Conservation (phyloP, 176 grass and related monocot genomes). For the Phragmites australis region DNA sequence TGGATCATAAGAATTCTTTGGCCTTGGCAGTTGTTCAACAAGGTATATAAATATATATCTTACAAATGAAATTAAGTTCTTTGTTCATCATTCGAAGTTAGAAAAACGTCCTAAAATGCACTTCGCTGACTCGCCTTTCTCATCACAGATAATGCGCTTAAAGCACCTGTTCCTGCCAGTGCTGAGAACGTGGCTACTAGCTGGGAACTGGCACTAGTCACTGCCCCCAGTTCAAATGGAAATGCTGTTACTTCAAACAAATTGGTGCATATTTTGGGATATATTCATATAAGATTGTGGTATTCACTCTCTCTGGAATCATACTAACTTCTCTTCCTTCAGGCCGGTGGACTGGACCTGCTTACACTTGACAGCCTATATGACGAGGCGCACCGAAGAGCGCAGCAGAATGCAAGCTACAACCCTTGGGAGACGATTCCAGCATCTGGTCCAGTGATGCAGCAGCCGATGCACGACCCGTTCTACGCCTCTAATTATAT, state of each 20-base stretch:
- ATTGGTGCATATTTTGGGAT: conserved; percentile 51
- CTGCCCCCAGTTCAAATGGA: conserved; percentile 61
- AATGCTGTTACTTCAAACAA: conserved; percentile 63
- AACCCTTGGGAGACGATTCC: conserved; percentile 71
- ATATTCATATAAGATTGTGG: neutral
- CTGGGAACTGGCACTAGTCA: conserved; percentile 85
- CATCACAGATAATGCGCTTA: conserved; percentile 54
- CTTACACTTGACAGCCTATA: conserved; percentile 91
- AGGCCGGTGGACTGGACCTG: conserved; percentile 84
- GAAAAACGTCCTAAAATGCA: conserved; percentile 9
- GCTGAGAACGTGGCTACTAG: conserved; percentile 61
- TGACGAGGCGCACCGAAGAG: conserved; percentile 58
- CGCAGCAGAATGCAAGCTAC: conserved; percentile 68
- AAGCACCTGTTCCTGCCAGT: conserved; percentile 40
- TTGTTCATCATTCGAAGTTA: neutral
- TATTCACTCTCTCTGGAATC: neutral
- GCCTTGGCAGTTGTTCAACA: conserved; percentile 73
- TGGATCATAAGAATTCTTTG: conserved; percentile 67
- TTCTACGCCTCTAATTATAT: conserved; percentile 65
- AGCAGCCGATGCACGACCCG: conserved; percentile 58
- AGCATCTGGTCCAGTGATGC: conserved; percentile 50
- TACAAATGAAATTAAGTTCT: neutral
- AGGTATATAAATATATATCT: conserved; percentile 47
- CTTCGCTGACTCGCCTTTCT: neutral
- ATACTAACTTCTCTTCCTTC: neutral